Conservation (phyloP, 371 early-diverging fungal genomes). For the Nosema muscidifuracis region DNA sequence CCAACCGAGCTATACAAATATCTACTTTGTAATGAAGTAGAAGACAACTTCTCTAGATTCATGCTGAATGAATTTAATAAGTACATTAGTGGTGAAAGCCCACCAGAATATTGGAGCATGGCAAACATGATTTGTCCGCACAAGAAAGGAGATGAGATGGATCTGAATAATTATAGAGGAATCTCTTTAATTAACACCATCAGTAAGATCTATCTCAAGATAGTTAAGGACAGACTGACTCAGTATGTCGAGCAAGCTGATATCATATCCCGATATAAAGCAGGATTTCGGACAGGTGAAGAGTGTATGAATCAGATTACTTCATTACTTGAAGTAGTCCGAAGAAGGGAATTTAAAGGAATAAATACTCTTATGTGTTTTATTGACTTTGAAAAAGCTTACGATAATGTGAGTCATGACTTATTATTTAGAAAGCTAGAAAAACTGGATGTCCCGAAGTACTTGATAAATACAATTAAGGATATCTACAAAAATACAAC, state of each 20-base stretch:
- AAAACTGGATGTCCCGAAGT: not conserved
- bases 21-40: not conserved
- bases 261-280: conserved; percentile 1
- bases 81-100: not conserved
- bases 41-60: conserved; percentile 1
- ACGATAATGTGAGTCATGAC: too few relatives aligned
- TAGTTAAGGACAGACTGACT: conserved; percentile 14
- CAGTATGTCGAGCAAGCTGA: not conserved
- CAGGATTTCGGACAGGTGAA: conserved; percentile 12
- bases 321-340: conserved; percentile 1
- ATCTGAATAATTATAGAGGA: conserved; percentile 40
- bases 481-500: not conserved
- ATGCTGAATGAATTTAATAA: conserved; percentile 1
- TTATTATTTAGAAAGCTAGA: not conserved
- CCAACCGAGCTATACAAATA: not conserved
- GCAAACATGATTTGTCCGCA: conserved; percentile 20
- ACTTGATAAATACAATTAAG: too few relatives aligned
- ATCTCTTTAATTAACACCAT: conserved; percentile 26
- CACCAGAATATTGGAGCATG: conserved; percentile 16
- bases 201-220: conserved; percentile 17
- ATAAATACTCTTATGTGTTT: too few relatives aligned
- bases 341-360: conserved; percentile 24
- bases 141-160: conserved; percentile 35
- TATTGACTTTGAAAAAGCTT: too few relatives aligned
- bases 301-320: conserved; percentile 33